Evolutionary conservation across 805 yeast genomes (phyloP).

Genomic region (Jamesozyma gamospora): DNA sequence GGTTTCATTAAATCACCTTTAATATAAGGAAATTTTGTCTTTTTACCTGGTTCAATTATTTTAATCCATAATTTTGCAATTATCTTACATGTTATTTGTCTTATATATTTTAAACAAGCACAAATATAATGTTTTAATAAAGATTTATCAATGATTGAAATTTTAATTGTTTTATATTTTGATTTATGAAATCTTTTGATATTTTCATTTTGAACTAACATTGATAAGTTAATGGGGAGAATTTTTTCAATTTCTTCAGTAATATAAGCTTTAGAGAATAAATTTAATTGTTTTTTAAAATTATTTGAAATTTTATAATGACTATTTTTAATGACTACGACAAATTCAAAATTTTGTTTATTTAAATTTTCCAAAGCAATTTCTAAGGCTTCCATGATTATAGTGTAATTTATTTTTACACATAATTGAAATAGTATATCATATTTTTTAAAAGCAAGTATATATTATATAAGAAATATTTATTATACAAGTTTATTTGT

Average conservation of each 20-base stretch:
- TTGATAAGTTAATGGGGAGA: not conserved
- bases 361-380: conserved; percentile 5
- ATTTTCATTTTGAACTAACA: not conserved
- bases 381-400: conserved; percentile 6
- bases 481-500: no score
- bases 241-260: not conserved
- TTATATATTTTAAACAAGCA: conserved; percentile 31
- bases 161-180: not conserved
- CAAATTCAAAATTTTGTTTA: conserved; percentile 10
- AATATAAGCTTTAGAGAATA: conserved; percentile 1
- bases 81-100: conserved; percentile 48
- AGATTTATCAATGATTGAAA: not conserved
- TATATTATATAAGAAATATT: no score
- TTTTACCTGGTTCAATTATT: conserved; percentile 56
- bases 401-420: not conserved
- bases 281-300: not conserved
- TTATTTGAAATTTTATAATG: not conserved
- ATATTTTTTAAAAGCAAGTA: no score
- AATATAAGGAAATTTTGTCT: conserved; percentile 53
- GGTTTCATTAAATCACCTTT: conserved; percentile 42
- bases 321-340: conserved; percentile 8
- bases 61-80: conserved; percentile 63
- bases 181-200: no score
- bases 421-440: no score
- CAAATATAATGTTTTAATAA: not conserved